Evolutionary conservation across 1,284 basidiomycete species (phyloP).

Genomic region (Athelia sp.): DNA sequence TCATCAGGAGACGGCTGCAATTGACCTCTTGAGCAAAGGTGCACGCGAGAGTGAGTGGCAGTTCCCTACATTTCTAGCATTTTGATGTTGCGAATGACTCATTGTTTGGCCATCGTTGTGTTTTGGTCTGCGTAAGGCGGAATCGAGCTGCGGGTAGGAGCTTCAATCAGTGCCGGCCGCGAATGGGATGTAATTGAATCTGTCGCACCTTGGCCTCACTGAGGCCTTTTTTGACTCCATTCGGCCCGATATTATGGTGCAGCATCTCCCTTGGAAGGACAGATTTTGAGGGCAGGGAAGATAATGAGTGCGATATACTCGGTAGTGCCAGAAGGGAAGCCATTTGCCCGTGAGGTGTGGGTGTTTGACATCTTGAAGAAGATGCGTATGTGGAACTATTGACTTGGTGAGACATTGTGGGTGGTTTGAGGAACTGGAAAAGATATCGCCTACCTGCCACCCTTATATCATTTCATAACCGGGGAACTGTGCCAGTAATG

Average conservation of each 20-base stretch:
- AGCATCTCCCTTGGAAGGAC: neutral
- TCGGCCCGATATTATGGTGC: neutral
- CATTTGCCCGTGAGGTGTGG: neutral
- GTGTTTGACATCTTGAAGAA: neutral
- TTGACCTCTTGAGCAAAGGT: neutral
- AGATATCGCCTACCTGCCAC: neutral
- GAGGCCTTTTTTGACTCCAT: neutral
- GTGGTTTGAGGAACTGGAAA: neutral
- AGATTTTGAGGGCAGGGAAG: neutral
- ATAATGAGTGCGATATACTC: neutral
- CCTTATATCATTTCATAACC: neutral
- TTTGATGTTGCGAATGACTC: neutral
- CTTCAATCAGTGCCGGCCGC: too few species aligned
- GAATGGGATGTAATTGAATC: neutral
- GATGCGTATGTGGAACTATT: neutral
- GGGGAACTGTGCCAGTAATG: too few species aligned
- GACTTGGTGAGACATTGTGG: neutral
- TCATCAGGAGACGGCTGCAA: neutral
- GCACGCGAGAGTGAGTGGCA: neutral
- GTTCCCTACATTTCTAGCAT: neutral
- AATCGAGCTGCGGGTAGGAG: constrained; percentile 1
- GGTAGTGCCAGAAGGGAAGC: neutral
- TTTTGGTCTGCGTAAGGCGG: neutral
- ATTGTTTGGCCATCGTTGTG: neutral
- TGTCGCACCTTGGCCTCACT: neutral